These are phyloP conservation scores for Phytophthora chlamydospora DNA, from an alignment of 352 stramenopile species.

Conservation along the genomic window DNA sequence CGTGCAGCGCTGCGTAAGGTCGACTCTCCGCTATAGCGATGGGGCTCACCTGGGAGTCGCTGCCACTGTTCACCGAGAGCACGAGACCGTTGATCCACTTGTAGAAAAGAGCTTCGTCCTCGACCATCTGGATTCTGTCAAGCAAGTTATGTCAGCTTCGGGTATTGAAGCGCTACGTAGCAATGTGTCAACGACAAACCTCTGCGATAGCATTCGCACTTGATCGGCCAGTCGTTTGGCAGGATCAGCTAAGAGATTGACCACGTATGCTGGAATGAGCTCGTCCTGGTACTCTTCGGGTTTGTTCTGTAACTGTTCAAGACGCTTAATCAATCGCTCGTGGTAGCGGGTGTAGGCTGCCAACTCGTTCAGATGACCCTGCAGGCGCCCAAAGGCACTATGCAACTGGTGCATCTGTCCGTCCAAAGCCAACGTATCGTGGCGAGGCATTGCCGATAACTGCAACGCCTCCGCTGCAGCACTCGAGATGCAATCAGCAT, in stretches of 20 bases:
- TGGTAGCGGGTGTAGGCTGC: slow-evolving; percentile 42
- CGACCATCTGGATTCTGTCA: slow-evolving; percentile 59
- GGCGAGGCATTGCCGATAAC: neutral
- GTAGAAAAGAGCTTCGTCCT: slow-evolving; percentile 71
- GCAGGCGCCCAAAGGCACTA: slow-evolving; percentile 46
- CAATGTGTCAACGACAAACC: slow-evolving; percentile 23
- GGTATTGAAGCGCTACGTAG: no score
- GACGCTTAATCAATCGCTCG: slow-evolving; percentile 43
- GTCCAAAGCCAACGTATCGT: slow-evolving; percentile 19
- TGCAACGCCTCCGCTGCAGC: slow-evolving; percentile 12
- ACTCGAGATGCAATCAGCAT: slow-evolving; percentile 8
- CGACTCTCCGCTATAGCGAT: neutral
- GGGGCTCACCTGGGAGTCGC: neutral
- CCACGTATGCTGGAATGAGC: slow-evolving; percentile 45
- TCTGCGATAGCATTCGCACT: slow-evolving; percentile 45
- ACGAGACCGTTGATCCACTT: slow-evolving; percentile 76
- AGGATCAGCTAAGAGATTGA: slow-evolving; percentile 46
- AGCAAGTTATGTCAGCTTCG: slow-evolving; percentile 1
- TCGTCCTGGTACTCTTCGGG: slow-evolving; percentile 24
- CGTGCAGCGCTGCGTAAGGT: slow-evolving; percentile 13
- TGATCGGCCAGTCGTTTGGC: slow-evolving; percentile 43
- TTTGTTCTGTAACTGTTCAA: slow-evolving; percentile 41
- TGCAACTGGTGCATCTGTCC: slow-evolving; percentile 50
- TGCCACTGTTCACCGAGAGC: slow-evolving; percentile 16
- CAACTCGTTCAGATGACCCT: slow-evolving; percentile 46